A percentile compares a stretch with the other conserved stretches of the same genome.
Evolutionary conservation across 2,329 filamentous ascomycete species (phyloP).

Genomic region (Coniochaeta pulveracea): DNA sequence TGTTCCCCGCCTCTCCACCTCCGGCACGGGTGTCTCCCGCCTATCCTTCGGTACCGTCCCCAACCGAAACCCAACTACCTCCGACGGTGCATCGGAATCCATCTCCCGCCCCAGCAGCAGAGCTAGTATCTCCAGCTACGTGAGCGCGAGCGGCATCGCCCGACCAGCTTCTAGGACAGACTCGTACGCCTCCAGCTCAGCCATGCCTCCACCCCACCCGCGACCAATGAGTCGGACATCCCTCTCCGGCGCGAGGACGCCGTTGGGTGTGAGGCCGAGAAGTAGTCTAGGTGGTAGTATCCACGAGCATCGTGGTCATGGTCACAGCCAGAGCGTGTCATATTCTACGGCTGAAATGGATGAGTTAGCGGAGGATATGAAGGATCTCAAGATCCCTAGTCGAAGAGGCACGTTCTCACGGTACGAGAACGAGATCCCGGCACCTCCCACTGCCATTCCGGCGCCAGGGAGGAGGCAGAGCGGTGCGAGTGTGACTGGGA

Average conservation of each 20-base stretch:
- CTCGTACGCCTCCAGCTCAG: conserved; percentile 15
- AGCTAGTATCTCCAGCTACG: conserved; percentile 46
- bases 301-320: conserved; percentile 36
- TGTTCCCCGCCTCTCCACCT: conserved; percentile 47
- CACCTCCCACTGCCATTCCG: conserved; percentile 24
- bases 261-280: conserved; percentile 53
- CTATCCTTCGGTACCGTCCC: conserved; percentile 53
- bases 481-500: conserved; percentile 15
- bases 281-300: conserved; percentile 47
- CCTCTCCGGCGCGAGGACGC: conserved; percentile 47
- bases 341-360: conserved; percentile 41
- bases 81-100: conserved; percentile 29
- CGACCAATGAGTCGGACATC: conserved; percentile 58
- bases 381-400: conserved; percentile 38
- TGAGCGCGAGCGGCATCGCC: conserved; percentile 18
- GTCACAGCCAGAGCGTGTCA: conserved; percentile 44
- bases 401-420: conserved; percentile 41
- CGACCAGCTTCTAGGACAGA: conserved; percentile 43
- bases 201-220: conserved; percentile 35
- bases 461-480: conserved; percentile 22
- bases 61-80: conserved; percentile 36
- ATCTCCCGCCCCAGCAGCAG: conserved; percentile 68
- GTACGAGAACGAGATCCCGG: conserved; percentile 27
- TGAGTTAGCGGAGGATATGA: conserved; percentile 27
- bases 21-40: conserved; percentile 40